These are phyloP conservation scores for Penicillium frequentans DNA, from an alignment of 2,329 filamentous ascomycete genomes.

Conservation along the genomic window DNA sequence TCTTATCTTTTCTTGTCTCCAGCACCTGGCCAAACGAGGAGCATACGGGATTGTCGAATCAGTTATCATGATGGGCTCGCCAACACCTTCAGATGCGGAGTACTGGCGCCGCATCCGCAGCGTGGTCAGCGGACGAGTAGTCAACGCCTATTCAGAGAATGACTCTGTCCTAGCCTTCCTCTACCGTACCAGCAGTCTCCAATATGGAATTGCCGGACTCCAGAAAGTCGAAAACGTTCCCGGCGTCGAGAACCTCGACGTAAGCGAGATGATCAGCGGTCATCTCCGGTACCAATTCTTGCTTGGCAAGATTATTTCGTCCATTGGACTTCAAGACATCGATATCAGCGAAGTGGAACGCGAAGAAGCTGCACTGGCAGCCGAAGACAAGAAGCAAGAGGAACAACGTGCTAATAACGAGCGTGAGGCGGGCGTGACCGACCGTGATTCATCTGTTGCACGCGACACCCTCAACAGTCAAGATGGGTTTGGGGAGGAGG, in stretches of 20 bases:
- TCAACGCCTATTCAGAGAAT: constrained; percentile 86
- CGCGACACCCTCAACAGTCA: constrained; percentile 20
- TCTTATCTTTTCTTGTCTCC: constrained; percentile 79
- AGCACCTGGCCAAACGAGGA: constrained; percentile 70
- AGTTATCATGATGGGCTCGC: constrained; percentile 78
- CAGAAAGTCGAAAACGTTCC: constrained; percentile 63
- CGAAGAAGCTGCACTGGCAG: constrained; percentile 42
- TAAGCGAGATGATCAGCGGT: constrained; percentile 64
- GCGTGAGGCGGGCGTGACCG: constrained; percentile 26
- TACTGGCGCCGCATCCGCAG: constrained; percentile 77
- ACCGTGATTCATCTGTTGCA: constrained; percentile 12
- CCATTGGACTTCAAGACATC: constrained; percentile 69
- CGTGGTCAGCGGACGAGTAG: constrained; percentile 76
- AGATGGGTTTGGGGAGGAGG: constrained; percentile 26
- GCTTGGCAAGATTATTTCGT: constrained; percentile 64
- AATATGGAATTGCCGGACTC: constrained; percentile 80
- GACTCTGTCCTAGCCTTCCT: constrained; percentile 86
- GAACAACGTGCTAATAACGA: constrained; percentile 34
- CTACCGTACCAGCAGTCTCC: constrained; percentile 79
- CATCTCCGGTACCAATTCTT: constrained; percentile 71
- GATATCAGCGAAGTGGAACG: constrained; percentile 47
- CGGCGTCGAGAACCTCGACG: constrained; percentile 64
- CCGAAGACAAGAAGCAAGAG: constrained; percentile 42
- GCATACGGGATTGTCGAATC: constrained; percentile 84
- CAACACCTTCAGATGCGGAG: constrained; percentile 67